Percentiles rank a stretch among this genome's conserved stretches.
Evolutionary conservation across 1,284 basidiomycete genomes (phyloP).

Genomic region (Boletus smithii): DNA sequence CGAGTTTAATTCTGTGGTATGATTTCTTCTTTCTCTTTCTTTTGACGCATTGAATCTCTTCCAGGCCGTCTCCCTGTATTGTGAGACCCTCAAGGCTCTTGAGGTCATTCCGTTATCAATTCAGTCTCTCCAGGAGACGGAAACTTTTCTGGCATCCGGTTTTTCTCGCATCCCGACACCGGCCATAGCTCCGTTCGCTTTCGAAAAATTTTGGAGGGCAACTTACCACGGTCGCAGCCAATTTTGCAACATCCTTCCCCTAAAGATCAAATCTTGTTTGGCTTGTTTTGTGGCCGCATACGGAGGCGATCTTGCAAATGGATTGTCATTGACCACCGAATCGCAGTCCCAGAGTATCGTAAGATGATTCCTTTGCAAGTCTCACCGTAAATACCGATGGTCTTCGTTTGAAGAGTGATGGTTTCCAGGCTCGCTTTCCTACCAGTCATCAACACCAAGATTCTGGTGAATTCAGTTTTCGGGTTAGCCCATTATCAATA

Average conservation of each 20-base stretch:
- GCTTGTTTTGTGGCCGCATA: constrained; percentile 39
- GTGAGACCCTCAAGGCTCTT: constrained; percentile 39
- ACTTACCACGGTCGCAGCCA: constrained; percentile 43
- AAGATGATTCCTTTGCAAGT: constrained; percentile 18
- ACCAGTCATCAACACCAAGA: not conserved
- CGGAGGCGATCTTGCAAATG: constrained; percentile 42
- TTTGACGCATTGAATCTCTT: constrained; percentile 2
- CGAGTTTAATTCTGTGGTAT: constrained; percentile 48
- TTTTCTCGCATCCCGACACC: constrained; percentile 47
- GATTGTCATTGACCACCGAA: constrained; percentile 34
- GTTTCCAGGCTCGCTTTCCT: constrained; percentile 3
- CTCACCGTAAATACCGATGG: constrained; percentile 7
- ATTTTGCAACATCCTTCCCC: constrained; percentile 36
- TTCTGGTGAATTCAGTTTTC: not conserved
- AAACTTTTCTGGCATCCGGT: constrained; percentile 44
- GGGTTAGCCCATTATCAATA: not conserved
- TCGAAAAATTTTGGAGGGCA: constrained; percentile 48
- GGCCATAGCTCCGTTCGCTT: constrained; percentile 47
- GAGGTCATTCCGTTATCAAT: constrained; percentile 37
- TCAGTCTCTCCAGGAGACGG: constrained; percentile 38
- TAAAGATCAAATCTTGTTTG: constrained; percentile 38
- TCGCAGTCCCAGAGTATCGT: constrained; percentile 40
- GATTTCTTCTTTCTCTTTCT: constrained; percentile 13
- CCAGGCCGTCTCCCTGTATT: constrained; percentile 48
- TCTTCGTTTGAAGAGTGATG: constrained; percentile 18